Conservation (phyloP, 495 filamentous ascomycete genomes). For the Cercophora newfieldiana region DNA sequence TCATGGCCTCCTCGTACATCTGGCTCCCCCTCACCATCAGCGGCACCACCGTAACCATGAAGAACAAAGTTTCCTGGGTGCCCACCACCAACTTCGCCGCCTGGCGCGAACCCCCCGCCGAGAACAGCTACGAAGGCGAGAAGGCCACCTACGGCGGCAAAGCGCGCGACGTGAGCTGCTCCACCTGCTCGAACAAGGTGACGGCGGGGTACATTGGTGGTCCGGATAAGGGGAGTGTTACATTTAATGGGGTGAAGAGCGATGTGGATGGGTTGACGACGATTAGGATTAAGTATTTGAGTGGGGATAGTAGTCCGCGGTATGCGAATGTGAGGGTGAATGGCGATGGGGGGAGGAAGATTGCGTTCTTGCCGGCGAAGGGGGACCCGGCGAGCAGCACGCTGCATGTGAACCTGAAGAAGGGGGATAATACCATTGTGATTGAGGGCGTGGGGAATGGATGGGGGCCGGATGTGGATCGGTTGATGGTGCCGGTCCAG, state of each 20-base stretch:
- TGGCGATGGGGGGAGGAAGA: slow-evolving; percentile 45
- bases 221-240: slow-evolving; percentile 45
- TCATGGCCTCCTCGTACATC: slow-evolving; percentile 62
- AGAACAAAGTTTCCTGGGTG: slow-evolving; percentile 56
- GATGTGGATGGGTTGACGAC: slow-evolving; percentile 50
- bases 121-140: slow-evolving; percentile 54
- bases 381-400: slow-evolving; percentile 39
- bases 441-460: slow-evolving; percentile 47
- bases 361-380: slow-evolving; percentile 49
- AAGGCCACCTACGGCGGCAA: slow-evolving; percentile 37
- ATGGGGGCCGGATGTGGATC: slow-evolving; percentile 59
- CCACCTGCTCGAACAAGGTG: slow-evolving; percentile 45
- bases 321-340: slow-evolving; percentile 60
- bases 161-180: slow-evolving; percentile 44
- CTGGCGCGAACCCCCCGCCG: slow-evolving; percentile 43
- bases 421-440: slow-evolving; percentile 48
- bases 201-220: slow-evolving; percentile 59
- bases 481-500: slow-evolving; percentile 53
- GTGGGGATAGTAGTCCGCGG: slow-evolving; percentile 52
- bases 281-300: slow-evolving; percentile 54
- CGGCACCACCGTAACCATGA: slow-evolving; percentile 54
- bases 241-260: slow-evolving; percentile 47
- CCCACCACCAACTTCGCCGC: slow-evolving; percentile 43
- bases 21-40: slow-evolving; percentile 64
- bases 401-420: slow-evolving; percentile 46